phyloP scores from a whole-genome alignment of 2,329 filamentous ascomycete species.

The Apiospora phragmitis region DNA sequence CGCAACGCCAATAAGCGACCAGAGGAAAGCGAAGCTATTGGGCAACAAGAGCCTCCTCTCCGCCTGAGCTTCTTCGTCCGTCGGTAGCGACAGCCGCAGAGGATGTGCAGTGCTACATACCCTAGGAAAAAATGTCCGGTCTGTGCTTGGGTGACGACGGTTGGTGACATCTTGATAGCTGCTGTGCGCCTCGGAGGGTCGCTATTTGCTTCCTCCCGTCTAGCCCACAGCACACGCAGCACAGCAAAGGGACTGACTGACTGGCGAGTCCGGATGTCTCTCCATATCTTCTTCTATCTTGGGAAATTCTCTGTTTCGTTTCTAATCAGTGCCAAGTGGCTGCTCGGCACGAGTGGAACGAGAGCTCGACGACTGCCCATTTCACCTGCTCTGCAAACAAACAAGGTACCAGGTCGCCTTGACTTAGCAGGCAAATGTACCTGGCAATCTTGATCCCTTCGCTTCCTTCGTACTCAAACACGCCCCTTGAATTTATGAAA shows the following conservation, averaged over 20 bases:
- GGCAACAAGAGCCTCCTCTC: constrained; percentile 1
- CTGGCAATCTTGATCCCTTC: background rate
- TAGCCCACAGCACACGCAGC: background rate
- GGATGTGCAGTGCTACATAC: background rate
- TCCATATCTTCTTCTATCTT: background rate
- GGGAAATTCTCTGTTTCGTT: background rate
- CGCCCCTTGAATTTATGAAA: constrained; percentile 5
- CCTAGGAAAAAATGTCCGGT: constrained; percentile 9
- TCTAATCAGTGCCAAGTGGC: constrained; percentile 7
- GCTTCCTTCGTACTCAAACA: background rate
- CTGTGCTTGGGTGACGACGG: constrained; percentile 15
- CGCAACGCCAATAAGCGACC: background rate
- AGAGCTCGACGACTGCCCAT: background rate
- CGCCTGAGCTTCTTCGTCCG: constrained; percentile 3
- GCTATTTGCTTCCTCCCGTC: constrained; percentile 9
- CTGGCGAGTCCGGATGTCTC: background rate
- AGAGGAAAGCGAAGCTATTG: background rate
- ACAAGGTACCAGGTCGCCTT: background rate
- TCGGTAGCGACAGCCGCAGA: constrained; percentile 12
- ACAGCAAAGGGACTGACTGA: background rate
- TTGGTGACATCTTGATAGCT: constrained; percentile 7
- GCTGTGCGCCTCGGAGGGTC: constrained; percentile 9
- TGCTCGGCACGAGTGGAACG: constrained; percentile 15
- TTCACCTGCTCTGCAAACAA: background rate
- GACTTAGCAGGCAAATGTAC: background rate